Base-by-base conservation (phyloP, 495 filamentous ascomycete genomes). In the Trichoderma gamsii region DNA sequence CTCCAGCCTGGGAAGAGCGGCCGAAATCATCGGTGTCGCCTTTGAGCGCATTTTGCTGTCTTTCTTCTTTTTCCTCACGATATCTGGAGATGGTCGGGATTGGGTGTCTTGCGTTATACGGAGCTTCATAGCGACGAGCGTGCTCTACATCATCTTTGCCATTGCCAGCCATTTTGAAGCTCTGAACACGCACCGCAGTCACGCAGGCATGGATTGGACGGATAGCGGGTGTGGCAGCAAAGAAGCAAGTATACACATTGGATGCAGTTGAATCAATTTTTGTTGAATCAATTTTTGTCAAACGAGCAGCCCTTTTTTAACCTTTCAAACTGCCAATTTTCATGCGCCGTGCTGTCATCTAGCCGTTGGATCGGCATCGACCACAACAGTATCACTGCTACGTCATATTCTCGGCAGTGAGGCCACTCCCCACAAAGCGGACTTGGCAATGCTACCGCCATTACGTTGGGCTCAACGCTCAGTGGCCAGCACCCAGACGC, bases 81-180 rank as follows among this genome's bases (percentile, higher is more conserved):
- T 89, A 90, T 5, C 78, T 76, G 71, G 85, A 80, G n/a, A 90
- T 76, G 21, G 86, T 90, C 18, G 88, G 88, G 32, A 90, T 82
- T 0, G 83, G 84, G 70, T 89, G 85, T 25, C 52, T 41, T 23
- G 18, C 52, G 43, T 21, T 66, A 23, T 66, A 66, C 7, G 65
- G 65, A 41, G 65, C 43, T 21, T 49, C 27, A 9, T 66, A 51
- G 65, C 43, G 65, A 18, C 43, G 65, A 23, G 27, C 6, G 15
- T 66, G 41, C 41, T 66, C 65, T 5, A 49, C 41, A 46, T 66
- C 65, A n/a, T 66, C 65, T 18, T 32, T 32, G 41, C 65, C 65
- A 44, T 32, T 32, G 41, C 65, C 65, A 44, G 65, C 41, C 65
- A 66, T 66, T 23, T 0, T 66, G 41, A 5, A 44, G 65, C 41